Base-by-base conservation (phyloP, 2,329 filamentous ascomycete genomes). In the Dendrostoma leiphaemia region DNA sequence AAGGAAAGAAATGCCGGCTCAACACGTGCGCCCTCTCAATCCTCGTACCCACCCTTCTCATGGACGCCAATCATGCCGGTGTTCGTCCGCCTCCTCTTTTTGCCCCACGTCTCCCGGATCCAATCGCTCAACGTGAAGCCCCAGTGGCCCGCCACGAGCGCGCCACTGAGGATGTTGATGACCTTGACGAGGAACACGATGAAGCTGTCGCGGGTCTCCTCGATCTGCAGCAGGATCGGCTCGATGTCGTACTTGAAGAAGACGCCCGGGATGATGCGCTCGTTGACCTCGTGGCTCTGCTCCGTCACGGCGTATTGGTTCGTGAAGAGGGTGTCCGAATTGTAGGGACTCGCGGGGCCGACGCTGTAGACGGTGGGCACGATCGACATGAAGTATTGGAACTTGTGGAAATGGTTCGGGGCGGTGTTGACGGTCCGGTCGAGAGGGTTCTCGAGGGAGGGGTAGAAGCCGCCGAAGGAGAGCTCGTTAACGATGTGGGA, bases 161-260 rank as follows among this genome's bases (percentile, higher is more conserved):
- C 91, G 13, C 94, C 94, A 57, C 85, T 90, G 10, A 97, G 79
- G 17, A 97, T 88, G 71, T 99, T 99, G 61, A 97, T 86, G 48
- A 97, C 73, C 67, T 93, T 85, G 61, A 97, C 81, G 41, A 92
- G 58, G 63, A 99, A 83, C 23, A 81, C 78, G 60, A 96, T 72
- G 55, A 96, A 77, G 40, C 89, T 80, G 54, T 87, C 86, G 66
- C 91, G 84, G 65, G 85, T 84, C 74, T 97, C 93, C 58, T 88
- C 87, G 38, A 99, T 87, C 26, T 88, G 86, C 50, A 99, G 78
- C 69, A 94, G 76, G 64, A 99, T 92, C 1, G 94, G 94, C 77
- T 99, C 94, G 63, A 99, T 97, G 69, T 97, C 93, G 74, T 96
- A 99, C 76, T 97, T 99, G 81, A 99, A 90, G 69, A 97, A 99